A percentile compares a stretch with the other conserved stretches of the same genome.
These are phyloP conservation scores for Picea glauca DNA, from an alignment of 75 land plant species.

Conservation along the genomic window DNA sequence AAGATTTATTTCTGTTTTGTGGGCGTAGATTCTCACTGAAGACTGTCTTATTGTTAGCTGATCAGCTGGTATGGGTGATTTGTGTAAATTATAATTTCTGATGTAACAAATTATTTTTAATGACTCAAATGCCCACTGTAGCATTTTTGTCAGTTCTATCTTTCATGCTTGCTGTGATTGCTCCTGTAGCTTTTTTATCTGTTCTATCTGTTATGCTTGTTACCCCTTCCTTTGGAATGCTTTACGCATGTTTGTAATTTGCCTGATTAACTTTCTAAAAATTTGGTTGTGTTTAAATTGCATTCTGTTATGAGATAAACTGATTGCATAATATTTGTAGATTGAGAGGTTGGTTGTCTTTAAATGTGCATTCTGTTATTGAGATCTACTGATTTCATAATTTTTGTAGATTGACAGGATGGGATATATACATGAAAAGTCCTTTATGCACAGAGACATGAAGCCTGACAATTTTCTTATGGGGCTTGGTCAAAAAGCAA, in stretches of 20 bases:
- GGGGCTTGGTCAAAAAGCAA: constrained; percentile 62
- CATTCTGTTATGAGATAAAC: background rate
- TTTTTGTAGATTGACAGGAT: constrained; percentile 62
- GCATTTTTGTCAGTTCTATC: background rate
- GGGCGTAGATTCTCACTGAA: constrained; percentile 84
- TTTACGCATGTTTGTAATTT: background rate
- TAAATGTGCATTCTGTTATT: constrained; percentile 81
- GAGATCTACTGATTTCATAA: constrained; percentile 53
- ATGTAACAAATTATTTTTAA: too few species aligned
- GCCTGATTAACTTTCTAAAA: background rate
- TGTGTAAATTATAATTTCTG: background rate
- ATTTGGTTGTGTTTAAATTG: background rate
- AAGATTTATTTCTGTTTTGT: constrained; percentile 87
- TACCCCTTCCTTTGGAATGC: too few species aligned
- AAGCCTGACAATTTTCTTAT: constrained; percentile 94
- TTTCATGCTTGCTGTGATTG: background rate
- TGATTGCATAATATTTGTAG: constrained; percentile 20
- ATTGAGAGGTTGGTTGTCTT: constrained; percentile 53
- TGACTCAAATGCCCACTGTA: background rate
- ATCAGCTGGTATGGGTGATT: constrained; percentile 71
- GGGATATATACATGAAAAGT: constrained; percentile 78
- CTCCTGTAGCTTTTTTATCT: background rate
- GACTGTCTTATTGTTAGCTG: constrained; percentile 92
- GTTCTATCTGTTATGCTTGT: too few species aligned
- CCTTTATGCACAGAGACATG: constrained; percentile 82